phyloP scores from a whole-genome alignment of 2,329 filamentous ascomycete genomes.

The Verticillium nonalfalfae region DNA sequence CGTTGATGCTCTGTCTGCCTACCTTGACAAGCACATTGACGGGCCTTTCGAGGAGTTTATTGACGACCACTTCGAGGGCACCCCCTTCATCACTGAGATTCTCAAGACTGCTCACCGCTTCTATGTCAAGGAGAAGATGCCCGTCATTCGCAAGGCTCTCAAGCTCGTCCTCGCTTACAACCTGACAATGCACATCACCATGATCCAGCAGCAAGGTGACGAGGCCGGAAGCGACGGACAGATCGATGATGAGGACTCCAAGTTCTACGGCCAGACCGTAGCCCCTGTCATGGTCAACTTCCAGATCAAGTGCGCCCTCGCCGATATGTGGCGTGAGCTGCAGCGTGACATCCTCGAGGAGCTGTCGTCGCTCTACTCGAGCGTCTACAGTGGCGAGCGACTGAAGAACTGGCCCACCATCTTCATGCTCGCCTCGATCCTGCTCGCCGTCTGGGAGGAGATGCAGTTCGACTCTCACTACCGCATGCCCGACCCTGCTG shows the following conservation, averaged over 20 bases:
- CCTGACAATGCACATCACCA: constrained; percentile 86
- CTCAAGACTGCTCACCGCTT: constrained; percentile 93
- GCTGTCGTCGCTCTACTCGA: constrained; percentile 88
- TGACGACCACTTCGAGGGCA: constrained; percentile 93
- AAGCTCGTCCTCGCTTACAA: constrained; percentile 96
- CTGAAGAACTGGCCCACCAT: constrained; percentile 99
- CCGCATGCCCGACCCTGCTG: constrained; percentile 75
- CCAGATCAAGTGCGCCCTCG: constrained; percentile 95
- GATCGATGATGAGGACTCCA: constrained; percentile 80
- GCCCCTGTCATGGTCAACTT: constrained; percentile 99
- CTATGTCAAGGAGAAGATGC: constrained; percentile 81
- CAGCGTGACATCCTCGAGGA: constrained; percentile 96
- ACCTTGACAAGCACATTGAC: constrained; percentile 92
- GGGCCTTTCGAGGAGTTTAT: constrained; percentile 88
- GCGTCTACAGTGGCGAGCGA: constrained; percentile 94
- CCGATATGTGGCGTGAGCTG: constrained; percentile 96
- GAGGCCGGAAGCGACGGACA: constrained; percentile 73
- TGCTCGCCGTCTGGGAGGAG: constrained; percentile 94
- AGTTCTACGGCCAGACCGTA: constrained; percentile 82
- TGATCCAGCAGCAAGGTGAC: constrained; percentile 75
- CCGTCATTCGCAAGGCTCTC: constrained; percentile 88
- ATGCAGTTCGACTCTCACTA: constrained; percentile 99
- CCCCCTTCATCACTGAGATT: constrained; percentile 90
- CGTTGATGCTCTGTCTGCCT: constrained; percentile 74
- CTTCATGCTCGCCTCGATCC: constrained; percentile 91